phyloP scores from a whole-genome alignment of 768 basidiomycete genomes.

The Termitomyces sp. region DNA sequence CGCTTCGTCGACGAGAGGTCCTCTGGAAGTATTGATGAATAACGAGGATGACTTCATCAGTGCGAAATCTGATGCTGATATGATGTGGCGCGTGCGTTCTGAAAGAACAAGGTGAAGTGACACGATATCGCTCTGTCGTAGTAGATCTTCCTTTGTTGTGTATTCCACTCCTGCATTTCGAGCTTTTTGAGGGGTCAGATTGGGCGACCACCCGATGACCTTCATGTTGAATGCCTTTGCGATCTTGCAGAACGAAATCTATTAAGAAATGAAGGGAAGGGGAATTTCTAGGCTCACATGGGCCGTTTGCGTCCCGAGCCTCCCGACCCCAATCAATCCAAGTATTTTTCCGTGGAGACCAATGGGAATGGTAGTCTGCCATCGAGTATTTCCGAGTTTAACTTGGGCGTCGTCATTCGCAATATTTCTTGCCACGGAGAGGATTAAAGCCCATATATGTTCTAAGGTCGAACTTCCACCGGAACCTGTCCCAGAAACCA shows the following conservation, averaged over 20 bases:
- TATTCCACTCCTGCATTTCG: conserved; percentile 44
- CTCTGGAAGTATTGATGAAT: conserved; percentile 63
- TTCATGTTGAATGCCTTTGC: conserved; percentile 55
- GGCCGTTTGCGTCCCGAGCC: conserved; percentile 47
- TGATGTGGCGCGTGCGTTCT: conserved; percentile 40
- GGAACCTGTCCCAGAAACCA: conserved; percentile 43
- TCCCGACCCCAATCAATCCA: conserved; percentile 58
- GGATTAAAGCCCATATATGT: conserved; percentile 57
- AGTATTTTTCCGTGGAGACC: conserved; percentile 50
- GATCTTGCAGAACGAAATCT: conserved; percentile 30
- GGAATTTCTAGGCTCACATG: conserved; percentile 23
- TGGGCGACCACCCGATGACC: conserved; percentile 59
- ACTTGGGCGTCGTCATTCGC: conserved; percentile 42
- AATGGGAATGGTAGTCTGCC: conserved; percentile 48
- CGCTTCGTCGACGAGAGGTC: conserved; percentile 56
- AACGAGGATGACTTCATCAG: conserved; percentile 54
- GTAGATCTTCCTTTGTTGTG: conserved; percentile 47
- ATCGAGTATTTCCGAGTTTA: conserved; percentile 37
- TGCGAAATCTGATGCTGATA: conserved; percentile 39
- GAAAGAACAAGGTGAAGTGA: conserved; percentile 58
- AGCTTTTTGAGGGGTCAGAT: conserved; percentile 54
- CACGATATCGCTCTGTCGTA: conserved; percentile 50
- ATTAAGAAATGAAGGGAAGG: conserved; percentile 1
- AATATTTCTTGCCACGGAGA: conserved; percentile 48
- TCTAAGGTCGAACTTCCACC: conserved; percentile 48